phyloP scores from a whole-genome alignment of 1,284 basidiomycete genomes.

The Sporisorium reilianum region DNA sequence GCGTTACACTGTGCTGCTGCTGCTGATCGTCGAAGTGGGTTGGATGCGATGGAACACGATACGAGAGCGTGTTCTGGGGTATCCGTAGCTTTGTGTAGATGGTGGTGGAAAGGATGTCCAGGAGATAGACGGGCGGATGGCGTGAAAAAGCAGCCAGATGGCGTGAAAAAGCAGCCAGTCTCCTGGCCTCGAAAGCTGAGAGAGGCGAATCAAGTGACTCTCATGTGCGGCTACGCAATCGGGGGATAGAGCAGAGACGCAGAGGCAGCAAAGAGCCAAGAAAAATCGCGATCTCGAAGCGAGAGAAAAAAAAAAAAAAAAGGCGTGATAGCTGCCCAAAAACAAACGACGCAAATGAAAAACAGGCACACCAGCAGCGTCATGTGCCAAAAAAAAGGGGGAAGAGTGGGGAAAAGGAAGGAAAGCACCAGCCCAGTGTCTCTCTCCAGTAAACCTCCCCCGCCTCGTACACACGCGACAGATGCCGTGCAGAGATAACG shows the following conservation, averaged over 20 bases:
- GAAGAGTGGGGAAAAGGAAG: constrained; percentile 10
- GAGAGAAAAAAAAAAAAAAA: too few species aligned
- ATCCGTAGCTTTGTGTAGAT: not conserved
- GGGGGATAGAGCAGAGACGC: constrained; percentile 3
- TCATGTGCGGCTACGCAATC: constrained; percentile 12
- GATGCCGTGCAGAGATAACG: not conserved
- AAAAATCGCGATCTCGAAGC: constrained; percentile 20
- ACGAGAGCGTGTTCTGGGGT: not conserved
- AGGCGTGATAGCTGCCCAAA: constrained; percentile 11
- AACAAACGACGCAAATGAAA: not conserved
- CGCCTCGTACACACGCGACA: not conserved
- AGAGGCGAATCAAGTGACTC: not conserved
- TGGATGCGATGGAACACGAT: not conserved
- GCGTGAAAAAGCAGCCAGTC: constrained; percentile 9
- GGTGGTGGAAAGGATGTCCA: not conserved
- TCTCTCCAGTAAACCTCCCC: not conserved
- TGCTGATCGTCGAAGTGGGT: not conserved
- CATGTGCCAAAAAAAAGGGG: not conserved
- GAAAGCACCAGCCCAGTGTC: constrained; percentile 1
- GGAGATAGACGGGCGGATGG: not conserved
- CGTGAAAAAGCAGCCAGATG: not conserved
- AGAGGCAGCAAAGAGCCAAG: constrained; percentile 12
- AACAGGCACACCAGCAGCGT: not conserved
- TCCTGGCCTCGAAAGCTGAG: too few species aligned
- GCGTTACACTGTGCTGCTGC: not conserved